Evolutionary conservation across 192 early-diverging fungal genomes (phyloP).

Genomic region (Podila epicladia): DNA sequence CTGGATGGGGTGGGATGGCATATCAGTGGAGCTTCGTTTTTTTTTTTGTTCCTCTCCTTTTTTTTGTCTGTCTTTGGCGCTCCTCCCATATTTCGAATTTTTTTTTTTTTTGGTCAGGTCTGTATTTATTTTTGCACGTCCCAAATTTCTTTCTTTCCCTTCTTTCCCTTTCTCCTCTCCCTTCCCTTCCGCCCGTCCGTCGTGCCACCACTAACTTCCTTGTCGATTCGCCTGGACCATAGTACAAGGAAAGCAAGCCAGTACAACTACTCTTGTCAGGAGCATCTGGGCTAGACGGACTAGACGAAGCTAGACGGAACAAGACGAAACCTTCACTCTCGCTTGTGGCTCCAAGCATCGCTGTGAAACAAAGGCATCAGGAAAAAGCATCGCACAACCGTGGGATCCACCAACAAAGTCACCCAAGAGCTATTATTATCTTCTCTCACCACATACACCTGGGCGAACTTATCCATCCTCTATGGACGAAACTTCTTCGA

Average conservation of each 20-base stretch:
- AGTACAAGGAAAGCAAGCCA: too few species aligned
- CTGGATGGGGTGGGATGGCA: too few species aligned
- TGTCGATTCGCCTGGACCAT: too few species aligned
- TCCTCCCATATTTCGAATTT: background rate
- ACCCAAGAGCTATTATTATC: too few species aligned
- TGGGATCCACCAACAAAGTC: background rate
- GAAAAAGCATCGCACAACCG: background rate
- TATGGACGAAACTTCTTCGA: background rate
- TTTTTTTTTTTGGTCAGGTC: background rate
- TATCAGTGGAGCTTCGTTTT: background rate
- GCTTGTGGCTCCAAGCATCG: background rate
- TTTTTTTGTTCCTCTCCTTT: background rate
- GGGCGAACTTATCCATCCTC: background rate
- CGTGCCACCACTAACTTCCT: background rate
- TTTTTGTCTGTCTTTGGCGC: background rate
- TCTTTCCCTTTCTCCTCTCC: background rate
- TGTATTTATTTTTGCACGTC: slow-evolving; percentile 3
- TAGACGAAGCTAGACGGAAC: too few species aligned
- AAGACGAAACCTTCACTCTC: background rate
- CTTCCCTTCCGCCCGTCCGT: background rate
- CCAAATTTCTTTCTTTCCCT: background rate
- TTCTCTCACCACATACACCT: background rate
- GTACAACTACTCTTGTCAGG: too few species aligned
- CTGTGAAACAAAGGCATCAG: background rate
- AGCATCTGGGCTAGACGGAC: too few species aligned